Evolutionary conservation across 2,329 filamentous ascomycete genomes (phyloP).

Genomic region (Fonsecaea erecta): DNA sequence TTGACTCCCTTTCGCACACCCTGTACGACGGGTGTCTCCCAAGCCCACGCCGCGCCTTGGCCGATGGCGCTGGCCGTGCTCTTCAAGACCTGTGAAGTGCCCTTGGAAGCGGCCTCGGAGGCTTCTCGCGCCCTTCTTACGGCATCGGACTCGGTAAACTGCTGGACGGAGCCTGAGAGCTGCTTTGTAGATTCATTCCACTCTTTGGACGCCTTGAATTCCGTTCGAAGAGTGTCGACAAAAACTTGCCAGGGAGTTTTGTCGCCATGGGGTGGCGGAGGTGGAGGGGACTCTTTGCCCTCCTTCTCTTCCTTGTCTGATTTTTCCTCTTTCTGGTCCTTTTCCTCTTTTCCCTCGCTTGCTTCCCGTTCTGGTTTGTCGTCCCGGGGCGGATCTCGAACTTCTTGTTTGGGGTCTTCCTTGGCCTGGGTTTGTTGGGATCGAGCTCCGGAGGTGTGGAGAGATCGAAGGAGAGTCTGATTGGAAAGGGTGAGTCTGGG

Average conservation of each 20-base stretch:
- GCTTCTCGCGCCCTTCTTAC: conserved; percentile 84
- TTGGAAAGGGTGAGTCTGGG: conserved; percentile 21
- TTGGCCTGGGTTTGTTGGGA: conserved; percentile 36
- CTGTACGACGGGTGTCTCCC: conserved; percentile 93
- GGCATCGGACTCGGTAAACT: conserved; percentile 90
- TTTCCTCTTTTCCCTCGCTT: conserved; percentile 47
- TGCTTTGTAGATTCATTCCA: conserved; percentile 99
- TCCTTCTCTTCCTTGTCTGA: conserved; percentile 59
- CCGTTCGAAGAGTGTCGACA: conserved; percentile 88
- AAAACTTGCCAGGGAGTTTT: conserved; percentile 99
- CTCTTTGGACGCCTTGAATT: conserved; percentile 97
- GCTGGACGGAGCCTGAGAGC: conserved; percentile 82
- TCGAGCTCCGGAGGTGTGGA: conserved; percentile 32
- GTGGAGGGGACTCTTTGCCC: conserved; percentile 69
- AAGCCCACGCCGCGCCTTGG: conserved; percentile 92
- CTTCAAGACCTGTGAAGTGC: conserved; percentile 81
- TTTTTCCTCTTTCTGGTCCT: conserved; percentile 48
- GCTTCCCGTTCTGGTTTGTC: conserved; percentile 47
- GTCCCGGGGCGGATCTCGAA: conserved; percentile 37
- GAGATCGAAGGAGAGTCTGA: conserved; percentile 29
- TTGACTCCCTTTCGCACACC: conserved; percentile 85
- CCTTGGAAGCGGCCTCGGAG: conserved; percentile 83
- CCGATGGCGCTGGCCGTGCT: conserved; percentile 84
- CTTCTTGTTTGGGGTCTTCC: conserved; percentile 37
- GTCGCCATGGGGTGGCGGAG: conserved; percentile 94